Conservation (phyloP, 2,329 filamentous ascomycete genomes). For the Alternaria gansuensis region DNA sequence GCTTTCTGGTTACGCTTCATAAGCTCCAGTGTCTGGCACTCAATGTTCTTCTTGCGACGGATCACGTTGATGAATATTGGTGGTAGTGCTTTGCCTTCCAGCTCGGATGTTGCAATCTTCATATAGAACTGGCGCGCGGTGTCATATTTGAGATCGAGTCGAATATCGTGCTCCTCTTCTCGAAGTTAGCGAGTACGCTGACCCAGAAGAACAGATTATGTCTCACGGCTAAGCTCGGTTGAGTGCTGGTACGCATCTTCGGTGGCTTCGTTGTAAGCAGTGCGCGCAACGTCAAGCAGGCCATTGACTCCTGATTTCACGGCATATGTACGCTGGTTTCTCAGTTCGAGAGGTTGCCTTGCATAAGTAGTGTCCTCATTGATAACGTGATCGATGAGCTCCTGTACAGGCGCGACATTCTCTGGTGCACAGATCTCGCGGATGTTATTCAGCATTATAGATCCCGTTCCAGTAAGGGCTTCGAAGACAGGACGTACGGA, state of each 20-base stretch:
- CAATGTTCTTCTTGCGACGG: conserved; percentile 75
- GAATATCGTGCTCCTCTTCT: conserved; percentile 63
- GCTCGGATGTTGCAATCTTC: conserved; percentile 68
- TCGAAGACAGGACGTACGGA: conserved; percentile 73
- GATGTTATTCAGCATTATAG: conserved; percentile 72
- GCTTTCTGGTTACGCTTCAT: conserved; percentile 74
- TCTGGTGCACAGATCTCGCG: conserved; percentile 73
- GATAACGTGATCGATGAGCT: conserved; percentile 73
- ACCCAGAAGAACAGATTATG: not conserved
- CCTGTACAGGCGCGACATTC: conserved; percentile 67
- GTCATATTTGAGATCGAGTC: conserved; percentile 77
- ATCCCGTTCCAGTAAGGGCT: conserved; percentile 70
- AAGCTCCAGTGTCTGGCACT: conserved; percentile 87
- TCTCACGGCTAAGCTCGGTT: conserved; percentile 69
- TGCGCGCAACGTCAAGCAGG: conserved; percentile 85
- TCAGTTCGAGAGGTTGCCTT: conserved; percentile 79
- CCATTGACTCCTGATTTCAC: conserved; percentile 87
- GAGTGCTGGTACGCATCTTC: conserved; percentile 79
- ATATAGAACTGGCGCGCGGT: conserved; percentile 82
- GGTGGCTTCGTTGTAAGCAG: conserved; percentile 88
- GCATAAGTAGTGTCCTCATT: conserved; percentile 84
- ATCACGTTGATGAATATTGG: conserved; percentile 79
- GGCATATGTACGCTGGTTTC: conserved; percentile 90
- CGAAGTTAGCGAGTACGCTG: conserved; percentile 14
- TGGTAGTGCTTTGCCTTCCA: conserved; percentile 69